A percentile compares a stretch with the other conserved stretches of the same genome.
Conservation (phyloP, 2,329 filamentous ascomycete species). For the Samsoniella hepiali region DNA sequence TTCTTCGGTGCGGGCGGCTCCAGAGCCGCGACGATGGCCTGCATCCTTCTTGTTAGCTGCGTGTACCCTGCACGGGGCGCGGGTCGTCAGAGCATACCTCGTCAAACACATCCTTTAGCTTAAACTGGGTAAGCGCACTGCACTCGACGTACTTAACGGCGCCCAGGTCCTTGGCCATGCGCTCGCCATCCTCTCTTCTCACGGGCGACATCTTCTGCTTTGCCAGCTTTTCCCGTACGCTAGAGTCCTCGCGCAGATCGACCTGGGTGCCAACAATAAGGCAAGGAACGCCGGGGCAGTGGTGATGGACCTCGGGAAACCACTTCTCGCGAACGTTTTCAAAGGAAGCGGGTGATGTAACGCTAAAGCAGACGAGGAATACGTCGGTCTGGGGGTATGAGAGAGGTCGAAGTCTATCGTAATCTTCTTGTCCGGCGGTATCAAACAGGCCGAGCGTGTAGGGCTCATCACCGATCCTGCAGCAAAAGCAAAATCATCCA, state of each 20-base stretch:
- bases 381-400: conserved; percentile 99
- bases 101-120: conserved; percentile 98
- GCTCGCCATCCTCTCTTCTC: conserved; percentile 85
- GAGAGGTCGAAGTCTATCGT: conserved; percentile 91
- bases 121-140: conserved; percentile 95
- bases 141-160: conserved; percentile 99
- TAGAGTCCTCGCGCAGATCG: conserved; percentile 85
- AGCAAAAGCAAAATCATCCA: conserved; percentile 5
- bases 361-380: conserved; percentile 97
- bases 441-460: conserved; percentile 97
- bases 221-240: conserved; percentile 83
- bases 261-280: conserved; percentile 97
- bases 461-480: conserved; percentile 96
- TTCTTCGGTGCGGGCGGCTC: conserved; percentile 85
- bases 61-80: not conserved
- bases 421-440: conserved; percentile 99
- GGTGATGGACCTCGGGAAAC: conserved; percentile 98
- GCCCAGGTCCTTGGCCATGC: conserved; percentile 95
- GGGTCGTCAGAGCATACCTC: conserved; percentile 60
- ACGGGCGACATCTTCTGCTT: conserved; percentile 98
- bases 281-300: conserved; percentile 96
- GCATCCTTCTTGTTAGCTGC: conserved; percentile 13
- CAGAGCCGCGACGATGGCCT: conserved; percentile 94
- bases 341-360: conserved; percentile 95
- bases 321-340: conserved; percentile 99